Evolutionary conservation across 1,139 yeast species (phyloP).

Genomic region (Pichia sp.): DNA sequence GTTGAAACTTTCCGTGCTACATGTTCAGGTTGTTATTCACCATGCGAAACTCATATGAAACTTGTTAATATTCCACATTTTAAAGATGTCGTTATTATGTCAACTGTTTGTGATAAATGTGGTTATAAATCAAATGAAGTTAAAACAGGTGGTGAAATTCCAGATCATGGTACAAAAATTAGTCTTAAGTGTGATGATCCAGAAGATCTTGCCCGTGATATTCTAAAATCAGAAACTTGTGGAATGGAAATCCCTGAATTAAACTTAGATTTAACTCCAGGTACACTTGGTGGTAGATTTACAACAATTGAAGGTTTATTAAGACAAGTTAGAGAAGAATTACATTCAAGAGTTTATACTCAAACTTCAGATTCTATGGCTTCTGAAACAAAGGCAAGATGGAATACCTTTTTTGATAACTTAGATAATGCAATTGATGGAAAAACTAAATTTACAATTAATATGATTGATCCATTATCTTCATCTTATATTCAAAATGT

Average conservation of each 20-base stretch:
- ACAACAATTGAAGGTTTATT: constrained; percentile 94
- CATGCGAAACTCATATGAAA: constrained; percentile 94
- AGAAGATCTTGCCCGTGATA: constrained; percentile 91
- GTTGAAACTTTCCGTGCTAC: constrained; percentile 91
- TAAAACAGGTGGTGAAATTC: constrained; percentile 96
- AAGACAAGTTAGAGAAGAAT: constrained; percentile 83
- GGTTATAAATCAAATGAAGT: constrained; percentile 98
- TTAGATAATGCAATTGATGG: constrained; percentile 83
- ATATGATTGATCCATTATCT: constrained; percentile 92
- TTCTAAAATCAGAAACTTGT: constrained; percentile 92
- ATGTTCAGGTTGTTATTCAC: constrained; percentile 80
- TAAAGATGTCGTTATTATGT: constrained; percentile 95
- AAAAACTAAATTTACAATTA: constrained; percentile 71
- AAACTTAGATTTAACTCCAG: constrained; percentile 85
- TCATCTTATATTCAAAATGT: constrained; percentile 94
- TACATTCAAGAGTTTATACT: constrained; percentile 77
- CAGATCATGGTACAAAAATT: constrained; percentile 74
- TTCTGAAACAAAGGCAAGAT: constrained; percentile 61
- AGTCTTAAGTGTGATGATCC: constrained; percentile 77
- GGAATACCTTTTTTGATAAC: constrained; percentile 73
- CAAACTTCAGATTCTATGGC: constrained; percentile 93
- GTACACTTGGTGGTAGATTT: constrained; percentile 96
- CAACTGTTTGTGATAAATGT: constrained; percentile 86
- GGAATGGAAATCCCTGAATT: constrained; percentile 82
- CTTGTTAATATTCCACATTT: constrained; percentile 95